Conservation (phyloP, 805 yeast genomes). For the Yarrowia sp. region DNA sequence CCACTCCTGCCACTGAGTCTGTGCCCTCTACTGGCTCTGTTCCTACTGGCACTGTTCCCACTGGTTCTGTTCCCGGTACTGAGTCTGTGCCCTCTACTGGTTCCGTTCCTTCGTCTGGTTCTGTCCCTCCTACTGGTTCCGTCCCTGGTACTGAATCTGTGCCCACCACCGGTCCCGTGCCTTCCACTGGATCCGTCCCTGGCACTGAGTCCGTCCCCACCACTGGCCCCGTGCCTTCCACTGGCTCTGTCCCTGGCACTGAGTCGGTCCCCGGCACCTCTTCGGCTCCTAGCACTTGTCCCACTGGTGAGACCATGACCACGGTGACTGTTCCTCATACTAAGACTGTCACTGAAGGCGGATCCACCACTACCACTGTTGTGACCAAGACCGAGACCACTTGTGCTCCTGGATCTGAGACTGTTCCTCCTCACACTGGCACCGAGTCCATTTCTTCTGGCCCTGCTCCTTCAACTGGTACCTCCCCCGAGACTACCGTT, state of each 20-base stretch:
- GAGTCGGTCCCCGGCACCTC: neutral
- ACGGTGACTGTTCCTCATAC: neutral
- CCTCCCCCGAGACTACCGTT: neutral
- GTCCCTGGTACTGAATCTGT: no score
- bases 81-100: no score
- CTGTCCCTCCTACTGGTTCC: no score
- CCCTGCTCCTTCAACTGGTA: neutral
- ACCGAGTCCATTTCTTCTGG: neutral
- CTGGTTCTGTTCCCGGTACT: no score
- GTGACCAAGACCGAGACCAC: slow-evolving; percentile 7
- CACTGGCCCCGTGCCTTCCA: neutral
- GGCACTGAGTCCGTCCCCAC: neutral
- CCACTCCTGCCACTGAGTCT: no score
- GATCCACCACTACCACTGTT: neutral
- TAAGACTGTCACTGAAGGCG: neutral
- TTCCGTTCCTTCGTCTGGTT: no score
- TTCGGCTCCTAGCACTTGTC: neutral
- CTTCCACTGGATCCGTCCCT: no score
- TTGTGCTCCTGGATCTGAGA: neutral
- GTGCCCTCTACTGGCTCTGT: no score
- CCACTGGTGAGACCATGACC: neutral
- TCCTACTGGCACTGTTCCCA: no score
- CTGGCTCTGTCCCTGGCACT: neutral
- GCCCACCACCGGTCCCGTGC: no score
- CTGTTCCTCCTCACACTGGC: neutral